Evolutionary conservation across 75 land plant genomes (phyloP), one percentile per base, ranked within the genome.

Genomic region (Pseudotsuga menziesii): DNA sequence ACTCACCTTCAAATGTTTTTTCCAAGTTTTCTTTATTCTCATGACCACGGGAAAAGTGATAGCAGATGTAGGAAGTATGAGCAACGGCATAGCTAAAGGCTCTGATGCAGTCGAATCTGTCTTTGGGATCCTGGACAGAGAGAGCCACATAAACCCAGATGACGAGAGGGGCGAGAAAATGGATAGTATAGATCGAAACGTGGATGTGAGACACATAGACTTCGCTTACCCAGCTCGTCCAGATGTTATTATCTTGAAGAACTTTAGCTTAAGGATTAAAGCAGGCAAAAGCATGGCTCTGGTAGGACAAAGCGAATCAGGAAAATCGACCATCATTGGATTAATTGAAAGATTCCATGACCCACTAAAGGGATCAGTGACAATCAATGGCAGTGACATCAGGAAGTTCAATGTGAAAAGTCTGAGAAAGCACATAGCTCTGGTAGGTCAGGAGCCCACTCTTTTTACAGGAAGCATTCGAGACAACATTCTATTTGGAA

Each of bases 281-380:
- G 82, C 85, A 3, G 93, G 90, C 11, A 87, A 83, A 62, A 86
- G 92, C 13, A 83, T 90, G 4, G 97, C 94, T 0, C 73, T 94
- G 12, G 97, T 94, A 0, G 97, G 97, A 0, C 86, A 83, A 35
- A 94, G 97, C 70, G 97, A 94, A n/a, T 91, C 94, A 1, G 97
- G 97, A 17, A 94, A 94, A 63, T 91, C 94, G 14, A 91, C 97
- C 12, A 81, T 94, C 73, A 83, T 94, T 60, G 90, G 85, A 0
- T 73, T 94, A 57, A 89, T 94, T 23, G 90, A 91, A 74, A 74
- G 97, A 48, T 94, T 91, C 81, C 91, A 94, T 72, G 97, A 91
- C 59, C 92, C 94, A 2, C 2, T 87, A 0, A 76, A 58, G n/a
- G 97, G 97, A 5, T 29, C 63, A 22, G 78, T 94, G 7, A 80